A percentile compares a stretch with the other conserved stretches of the same genome.
Conservation (phyloP, 495 filamentous ascomycete species). For the Physcia stellaris region DNA sequence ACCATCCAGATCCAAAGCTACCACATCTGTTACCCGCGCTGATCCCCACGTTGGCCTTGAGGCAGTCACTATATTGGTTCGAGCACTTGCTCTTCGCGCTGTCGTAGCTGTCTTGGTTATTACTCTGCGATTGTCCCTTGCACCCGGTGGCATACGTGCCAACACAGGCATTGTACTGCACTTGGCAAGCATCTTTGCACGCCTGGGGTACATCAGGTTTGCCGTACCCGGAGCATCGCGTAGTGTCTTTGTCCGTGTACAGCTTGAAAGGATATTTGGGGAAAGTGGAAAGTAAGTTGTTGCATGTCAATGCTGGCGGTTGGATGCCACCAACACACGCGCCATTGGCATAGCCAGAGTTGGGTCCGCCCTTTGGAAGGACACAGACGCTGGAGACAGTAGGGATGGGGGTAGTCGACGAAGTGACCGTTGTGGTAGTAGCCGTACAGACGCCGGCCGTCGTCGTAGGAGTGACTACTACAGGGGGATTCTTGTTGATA, state of each 20-base stretch:
- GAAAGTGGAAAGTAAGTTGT: conserved; percentile 27
- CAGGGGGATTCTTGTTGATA: conserved; percentile 24
- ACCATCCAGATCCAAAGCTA: conserved; percentile 1
- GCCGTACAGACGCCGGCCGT: conserved; percentile 22
- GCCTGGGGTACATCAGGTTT: conserved; percentile 17
- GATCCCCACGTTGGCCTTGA: conserved; percentile 17
- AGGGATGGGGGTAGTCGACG: conserved; percentile 10
- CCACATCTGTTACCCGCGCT: conserved; percentile 7
- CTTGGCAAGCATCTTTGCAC: conserved; percentile 34
- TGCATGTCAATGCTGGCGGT: conserved; percentile 35
- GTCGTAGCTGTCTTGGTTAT: conserved; percentile 12
- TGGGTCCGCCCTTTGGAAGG: conserved; percentile 24
- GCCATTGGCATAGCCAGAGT: conserved; percentile 24
- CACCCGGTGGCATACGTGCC: conserved; percentile 31
- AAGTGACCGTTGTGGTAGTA: conserved; percentile 11
- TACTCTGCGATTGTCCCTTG: conserved; percentile 14
- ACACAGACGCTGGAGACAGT: conserved; percentile 22
- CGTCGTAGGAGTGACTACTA: conserved; percentile 11
- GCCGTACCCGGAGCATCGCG: conserved; percentile 25
- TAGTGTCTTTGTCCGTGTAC: conserved; percentile 23
- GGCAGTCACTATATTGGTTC: conserved; percentile 28
- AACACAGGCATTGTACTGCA: conserved; percentile 32
- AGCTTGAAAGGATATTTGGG: conserved; percentile 29
- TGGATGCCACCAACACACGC: conserved; percentile 34
- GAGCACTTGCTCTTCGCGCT: conserved; percentile 25